These are phyloP conservation scores for Nepenthes gracilis DNA, from an alignment of 148 eudicot species.

Conservation along the genomic window DNA sequence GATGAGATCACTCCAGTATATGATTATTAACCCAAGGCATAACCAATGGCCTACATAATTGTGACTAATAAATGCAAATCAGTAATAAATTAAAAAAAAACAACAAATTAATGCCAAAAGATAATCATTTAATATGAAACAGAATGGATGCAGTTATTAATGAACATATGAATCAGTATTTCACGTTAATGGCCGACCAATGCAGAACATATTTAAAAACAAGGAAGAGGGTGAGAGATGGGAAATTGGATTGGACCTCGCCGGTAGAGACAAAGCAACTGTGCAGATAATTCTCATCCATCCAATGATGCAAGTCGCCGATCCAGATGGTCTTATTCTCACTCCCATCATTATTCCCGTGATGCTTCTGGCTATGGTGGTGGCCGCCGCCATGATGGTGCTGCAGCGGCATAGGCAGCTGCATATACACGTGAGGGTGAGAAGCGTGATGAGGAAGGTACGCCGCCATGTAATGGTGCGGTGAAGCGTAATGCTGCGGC, in stretches of 20 bases:
- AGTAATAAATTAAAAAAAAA: too few species aligned
- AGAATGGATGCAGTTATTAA: too few species aligned
- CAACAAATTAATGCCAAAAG: too few species aligned
- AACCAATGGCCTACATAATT: too few species aligned
- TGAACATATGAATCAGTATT: too few species aligned
- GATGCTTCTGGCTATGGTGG: constrained; percentile 20
- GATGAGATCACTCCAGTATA: too few species aligned
- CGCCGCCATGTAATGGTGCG: constrained; percentile 68
- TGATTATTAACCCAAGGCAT: too few species aligned
- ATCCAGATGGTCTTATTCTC: constrained; percentile 95
- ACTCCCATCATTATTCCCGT: constrained; percentile 25
- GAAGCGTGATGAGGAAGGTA: constrained; percentile 16
- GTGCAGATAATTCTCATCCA: constrained; percentile 90
- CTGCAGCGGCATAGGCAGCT: constrained; percentile 20
- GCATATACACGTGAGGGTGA: constrained; percentile 33
- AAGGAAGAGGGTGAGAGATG: not conserved
- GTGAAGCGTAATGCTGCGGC: constrained; percentile 52
- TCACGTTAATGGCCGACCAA: too few species aligned
- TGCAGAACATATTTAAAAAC: not conserved
- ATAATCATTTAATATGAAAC: too few species aligned
- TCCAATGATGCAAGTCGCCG: constrained; percentile 87
- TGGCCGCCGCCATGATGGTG: constrained; percentile 7
- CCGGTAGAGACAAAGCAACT: constrained; percentile 70
- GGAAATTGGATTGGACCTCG: constrained; percentile 28
- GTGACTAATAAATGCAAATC: too few species aligned